A percentile compares a stretch with the other conserved stretches of the same genome.
These are phyloP conservation scores for Triadica sebifera DNA, from an alignment of 345 rosid species.

Conservation along the genomic window DNA sequence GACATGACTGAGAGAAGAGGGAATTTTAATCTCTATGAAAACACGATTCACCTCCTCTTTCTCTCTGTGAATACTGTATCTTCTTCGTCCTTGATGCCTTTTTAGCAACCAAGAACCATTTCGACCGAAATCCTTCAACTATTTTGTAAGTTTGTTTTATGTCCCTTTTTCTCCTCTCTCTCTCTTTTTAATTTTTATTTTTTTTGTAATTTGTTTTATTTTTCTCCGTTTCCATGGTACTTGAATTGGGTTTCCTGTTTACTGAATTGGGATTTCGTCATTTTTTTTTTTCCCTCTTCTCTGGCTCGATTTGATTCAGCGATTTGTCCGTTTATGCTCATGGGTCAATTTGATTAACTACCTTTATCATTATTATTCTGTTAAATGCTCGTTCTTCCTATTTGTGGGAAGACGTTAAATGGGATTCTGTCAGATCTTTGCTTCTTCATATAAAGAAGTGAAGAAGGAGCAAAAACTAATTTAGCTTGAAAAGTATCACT, in stretches of 20 bases:
- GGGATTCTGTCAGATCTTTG: constrained; percentile 11
- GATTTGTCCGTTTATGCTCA: background rate
- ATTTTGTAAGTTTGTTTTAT: constrained; percentile 25
- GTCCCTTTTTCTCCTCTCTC: too few species aligned
- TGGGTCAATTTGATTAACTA: constrained; percentile 4
- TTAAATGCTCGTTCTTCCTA: background rate
- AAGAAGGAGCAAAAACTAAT: background rate
- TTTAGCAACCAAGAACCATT: constrained; percentile 4
- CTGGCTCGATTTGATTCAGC: constrained; percentile 2
- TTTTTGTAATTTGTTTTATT: too few species aligned
- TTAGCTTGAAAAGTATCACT: background rate
- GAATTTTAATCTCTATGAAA: background rate
- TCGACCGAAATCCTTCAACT: background rate
- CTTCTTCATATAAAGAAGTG: background rate
- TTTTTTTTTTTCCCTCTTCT: background rate
- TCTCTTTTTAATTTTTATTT: too few species aligned
- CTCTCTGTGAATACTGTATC: background rate
- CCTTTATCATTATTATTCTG: background rate
- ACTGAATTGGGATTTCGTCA: constrained; percentile 13
- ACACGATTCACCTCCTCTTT: background rate
- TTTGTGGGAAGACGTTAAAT: background rate
- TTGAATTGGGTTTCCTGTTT: constrained; percentile 1
- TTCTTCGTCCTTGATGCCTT: constrained; percentile 18
- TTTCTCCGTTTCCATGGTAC: background rate
- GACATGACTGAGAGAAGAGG: constrained; percentile 14